Evolutionary conservation across 441 rosid genomes (phyloP), one percentile per base, ranked within the genome.

Genomic region (Melianthus villosus): DNA sequence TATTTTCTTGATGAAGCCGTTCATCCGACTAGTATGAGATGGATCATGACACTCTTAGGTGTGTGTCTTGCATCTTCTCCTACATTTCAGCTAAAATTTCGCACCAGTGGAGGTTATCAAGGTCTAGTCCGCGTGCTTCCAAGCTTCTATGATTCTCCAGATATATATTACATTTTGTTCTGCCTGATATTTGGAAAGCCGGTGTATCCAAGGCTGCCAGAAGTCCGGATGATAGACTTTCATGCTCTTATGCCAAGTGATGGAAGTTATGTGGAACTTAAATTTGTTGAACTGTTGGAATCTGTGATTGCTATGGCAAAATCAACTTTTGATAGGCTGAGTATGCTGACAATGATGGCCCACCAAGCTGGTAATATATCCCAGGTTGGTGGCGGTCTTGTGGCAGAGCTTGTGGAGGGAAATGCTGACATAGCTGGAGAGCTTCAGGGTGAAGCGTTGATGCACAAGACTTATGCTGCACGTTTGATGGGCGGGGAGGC

Each of bases 381-480:
- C 53, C 93, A 74, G 65, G 64, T 78, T 52, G 75, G 91, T 65
- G 79, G 82, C 36, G 74, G 86, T 61, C 81, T 92, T 59, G 80
- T 77, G 42, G 86, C 95, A 58, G 94, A 92, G 63, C 93, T 92
- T 56, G 77, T 86, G 42, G 96, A 86, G 59, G 97, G 86, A 46
- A 65, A 76, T 61, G 68, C 72, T 35, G 96, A 92, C 66, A 80
- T 72, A 82, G 76, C 81, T 29, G 99, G 93, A 54, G 97, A 83
- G 67, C 94, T 92, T 64, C 99, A 86, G 68, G 99, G 97, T 64
- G 99, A 92, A 69, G 99, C 99, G 63, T 70, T 86, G 59, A 93
- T 93, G 99, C 99, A 93, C 56, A 92, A 92, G 75, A 92, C 99
- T 7, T 92, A 92, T 56, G 99, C 99, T 3, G 97, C 99, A n/a